These are phyloP conservation scores for Coprinopsis marcescibilis DNA, from an alignment of 768 basidiomycete genomes.

Conservation along the genomic window DNA sequence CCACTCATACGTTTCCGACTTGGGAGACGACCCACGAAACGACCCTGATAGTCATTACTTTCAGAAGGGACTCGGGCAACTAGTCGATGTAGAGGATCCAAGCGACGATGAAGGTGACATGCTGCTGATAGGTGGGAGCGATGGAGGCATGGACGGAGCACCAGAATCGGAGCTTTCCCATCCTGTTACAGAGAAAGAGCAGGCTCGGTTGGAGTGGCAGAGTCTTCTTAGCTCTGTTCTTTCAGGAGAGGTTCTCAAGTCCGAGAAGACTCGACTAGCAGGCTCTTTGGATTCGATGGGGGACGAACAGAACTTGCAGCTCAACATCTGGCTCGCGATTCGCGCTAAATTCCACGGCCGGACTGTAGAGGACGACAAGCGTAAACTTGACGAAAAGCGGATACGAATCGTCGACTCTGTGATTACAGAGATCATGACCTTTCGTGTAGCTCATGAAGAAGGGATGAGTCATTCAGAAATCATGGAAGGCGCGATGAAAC, in stretches of 20 bases:
- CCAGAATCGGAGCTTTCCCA: slow-evolving; percentile 60
- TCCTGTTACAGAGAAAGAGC: slow-evolving; percentile 66
- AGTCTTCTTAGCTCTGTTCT: slow-evolving; percentile 92
- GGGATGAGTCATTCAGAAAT: slow-evolving; percentile 29
- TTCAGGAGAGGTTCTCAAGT: slow-evolving; percentile 88
- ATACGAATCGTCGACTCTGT: slow-evolving; percentile 75
- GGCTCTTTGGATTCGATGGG: slow-evolving; percentile 64
- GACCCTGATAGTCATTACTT: slow-evolving; percentile 85
- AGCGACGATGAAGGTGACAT: slow-evolving; percentile 71
- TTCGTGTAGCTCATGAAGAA: slow-evolving; percentile 47
- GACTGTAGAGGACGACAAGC: slow-evolving; percentile 77
- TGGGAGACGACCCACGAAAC: slow-evolving; percentile 65
- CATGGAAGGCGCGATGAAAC: slow-evolving; percentile 43
- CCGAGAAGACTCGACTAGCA: slow-evolving; percentile 90
- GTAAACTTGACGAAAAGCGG: slow-evolving; percentile 76
- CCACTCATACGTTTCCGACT: slow-evolving; percentile 34
- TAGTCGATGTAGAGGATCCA: slow-evolving; percentile 62
- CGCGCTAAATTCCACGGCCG: slow-evolving; percentile 80
- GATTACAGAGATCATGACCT: slow-evolving; percentile 77
- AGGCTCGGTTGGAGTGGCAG: slow-evolving; percentile 91
- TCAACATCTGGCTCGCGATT: slow-evolving; percentile 84
- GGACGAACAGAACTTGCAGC: slow-evolving; percentile 61
- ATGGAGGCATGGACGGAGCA: slow-evolving; percentile 46
- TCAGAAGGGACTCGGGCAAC: slow-evolving; percentile 62
- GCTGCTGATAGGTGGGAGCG: slow-evolving; percentile 36